Base-by-base conservation (phyloP, 768 basidiomycete species). In the Tricholoma flavovirens region DNA sequence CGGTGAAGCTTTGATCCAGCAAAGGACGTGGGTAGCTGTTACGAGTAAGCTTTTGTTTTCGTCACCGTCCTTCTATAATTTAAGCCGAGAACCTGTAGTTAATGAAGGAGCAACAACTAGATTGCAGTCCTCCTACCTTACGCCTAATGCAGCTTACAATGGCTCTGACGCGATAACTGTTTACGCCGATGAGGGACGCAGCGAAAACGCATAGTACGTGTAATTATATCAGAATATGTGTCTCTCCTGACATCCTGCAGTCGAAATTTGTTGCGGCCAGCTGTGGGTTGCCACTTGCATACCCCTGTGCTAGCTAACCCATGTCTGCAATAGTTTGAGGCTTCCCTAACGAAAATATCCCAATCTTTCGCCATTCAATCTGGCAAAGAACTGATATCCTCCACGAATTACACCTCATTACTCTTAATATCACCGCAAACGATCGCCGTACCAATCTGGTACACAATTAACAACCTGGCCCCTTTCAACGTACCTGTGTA, bases 401-500 rank as follows among this genome's bases (percentile, higher is more conserved):
- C 52, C 3, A n/a, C 48, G n/a, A 59, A 67, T 54, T 38, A 74
- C 4, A 46, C 63, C 1, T 52, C 64, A 3, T 57, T 87, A 19
- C 67, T 86, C 22, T 59, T 66, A 12, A 70, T 59, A 1, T 83
- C 85, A 0, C 84, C 86, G 0, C 70, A 73, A 53, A 73, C 81
- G 1, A 63, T 87, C 35, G 68, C 74, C 3, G 61, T 68, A 9
- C 83, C 87, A 0, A 62, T 84, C 4, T 70, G 65, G 15, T 85
- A 77, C 57, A 76, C 66, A 1, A 58, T 82, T 30, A 55, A 71
- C 43, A 86, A 88, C 57, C 61, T 83, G 1, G 69, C 77, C 30
- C 84, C 87, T 0, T 88, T 87, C 57, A 76, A 86, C 61, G 66
- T 79, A 17, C 79, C 84, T 35, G 81, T 80, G 83, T 86, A 75